Evolutionary conservation across 2,329 filamentous ascomycete genomes (phyloP).

Genomic region (Xylariaceae sp.): DNA sequence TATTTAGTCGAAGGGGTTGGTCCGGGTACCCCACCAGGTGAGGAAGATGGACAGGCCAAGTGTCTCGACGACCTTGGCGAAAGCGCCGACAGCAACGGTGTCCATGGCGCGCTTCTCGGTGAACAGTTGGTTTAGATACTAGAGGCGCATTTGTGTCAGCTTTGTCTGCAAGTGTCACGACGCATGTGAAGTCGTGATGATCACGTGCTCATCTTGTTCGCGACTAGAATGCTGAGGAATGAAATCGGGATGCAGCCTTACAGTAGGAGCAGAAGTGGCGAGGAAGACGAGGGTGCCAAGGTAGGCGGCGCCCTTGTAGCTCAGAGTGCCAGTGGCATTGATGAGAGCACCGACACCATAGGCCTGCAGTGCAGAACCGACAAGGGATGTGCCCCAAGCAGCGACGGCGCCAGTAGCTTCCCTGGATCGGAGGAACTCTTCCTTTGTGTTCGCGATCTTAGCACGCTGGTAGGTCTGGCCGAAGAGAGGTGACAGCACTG

Average conservation of each 20-base stretch:
- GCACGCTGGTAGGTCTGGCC: slow-evolving; percentile 92
- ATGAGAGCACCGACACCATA: slow-evolving; percentile 86
- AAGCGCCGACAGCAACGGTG: slow-evolving; percentile 76
- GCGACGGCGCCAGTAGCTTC: slow-evolving; percentile 83
- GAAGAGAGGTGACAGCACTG: slow-evolving; percentile 79
- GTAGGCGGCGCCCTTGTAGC: slow-evolving; percentile 96
- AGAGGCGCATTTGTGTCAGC: background rate
- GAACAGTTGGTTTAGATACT: slow-evolving; percentile 84
- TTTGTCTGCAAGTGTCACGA: background rate
- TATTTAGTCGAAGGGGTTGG: slow-evolving; percentile 77
- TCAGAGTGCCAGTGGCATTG: slow-evolving; percentile 91
- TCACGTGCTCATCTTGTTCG: background rate
- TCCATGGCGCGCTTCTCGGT: slow-evolving; percentile 90
- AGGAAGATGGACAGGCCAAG: slow-evolving; percentile 87
- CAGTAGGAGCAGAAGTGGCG: slow-evolving; percentile 79
- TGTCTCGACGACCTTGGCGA: slow-evolving; percentile 86
- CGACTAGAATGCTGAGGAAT: background rate
- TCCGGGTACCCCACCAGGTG: slow-evolving; percentile 96
- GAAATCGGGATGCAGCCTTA: slow-evolving; percentile 41
- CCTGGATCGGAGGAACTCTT: slow-evolving; percentile 92
- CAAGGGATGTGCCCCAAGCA: slow-evolving; percentile 83
- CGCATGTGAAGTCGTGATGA: background rate
- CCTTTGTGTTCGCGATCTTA: slow-evolving; percentile 85
- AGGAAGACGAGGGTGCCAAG: slow-evolving; percentile 87
- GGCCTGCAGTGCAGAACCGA: slow-evolving; percentile 82